A percentile compares a stretch with the other conserved stretches of the same genome.
These are phyloP conservation scores for Aspergillus taichungensis DNA, from an alignment of 495 filamentous ascomycete genomes.

Conservation along the genomic window DNA sequence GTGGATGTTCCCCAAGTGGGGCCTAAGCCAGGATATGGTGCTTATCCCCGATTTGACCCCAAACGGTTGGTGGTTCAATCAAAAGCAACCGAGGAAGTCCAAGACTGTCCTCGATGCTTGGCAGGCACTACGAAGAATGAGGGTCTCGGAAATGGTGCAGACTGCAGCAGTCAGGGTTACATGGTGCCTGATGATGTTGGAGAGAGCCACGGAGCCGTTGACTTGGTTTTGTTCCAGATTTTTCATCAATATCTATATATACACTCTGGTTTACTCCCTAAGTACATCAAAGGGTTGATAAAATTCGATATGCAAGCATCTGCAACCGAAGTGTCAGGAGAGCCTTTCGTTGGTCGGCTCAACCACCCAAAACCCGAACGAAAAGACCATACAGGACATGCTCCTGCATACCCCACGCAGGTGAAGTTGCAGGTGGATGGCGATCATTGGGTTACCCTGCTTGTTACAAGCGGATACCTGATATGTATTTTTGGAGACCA, in stretches of 20 bases:
- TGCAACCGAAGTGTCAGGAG: slow-evolving; percentile 6
- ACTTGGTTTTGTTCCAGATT: too few species aligned
- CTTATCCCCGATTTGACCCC: slow-evolving; percentile 14
- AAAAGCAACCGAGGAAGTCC: too few species aligned
- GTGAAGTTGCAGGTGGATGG: slow-evolving; percentile 9
- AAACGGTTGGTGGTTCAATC: slow-evolving; percentile 8
- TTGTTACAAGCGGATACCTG: slow-evolving; percentile 11
- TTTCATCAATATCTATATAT: too few species aligned
- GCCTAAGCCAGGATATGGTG: slow-evolving; percentile 19
- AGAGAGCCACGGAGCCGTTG: neutral
- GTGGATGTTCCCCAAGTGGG: slow-evolving; percentile 12
- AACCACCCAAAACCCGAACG: too few species aligned
- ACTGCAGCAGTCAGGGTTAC: neutral
- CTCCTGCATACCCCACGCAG: slow-evolving; percentile 13
- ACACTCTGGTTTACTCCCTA: too few species aligned
- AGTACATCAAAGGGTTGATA: too few species aligned
- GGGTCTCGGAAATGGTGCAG: neutral
- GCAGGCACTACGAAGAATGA: slow-evolving; percentile 1
- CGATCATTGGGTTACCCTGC: slow-evolving; percentile 8
- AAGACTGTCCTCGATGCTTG: neutral
- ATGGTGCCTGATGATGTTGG: too few species aligned
- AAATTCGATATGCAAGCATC: too few species aligned
- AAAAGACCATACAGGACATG: neutral
- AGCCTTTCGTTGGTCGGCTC: neutral
- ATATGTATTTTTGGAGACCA: slow-evolving; percentile 15